Base-by-base conservation (phyloP, 164 flowering plant genomes). In the Sextonia rubra region DNA sequence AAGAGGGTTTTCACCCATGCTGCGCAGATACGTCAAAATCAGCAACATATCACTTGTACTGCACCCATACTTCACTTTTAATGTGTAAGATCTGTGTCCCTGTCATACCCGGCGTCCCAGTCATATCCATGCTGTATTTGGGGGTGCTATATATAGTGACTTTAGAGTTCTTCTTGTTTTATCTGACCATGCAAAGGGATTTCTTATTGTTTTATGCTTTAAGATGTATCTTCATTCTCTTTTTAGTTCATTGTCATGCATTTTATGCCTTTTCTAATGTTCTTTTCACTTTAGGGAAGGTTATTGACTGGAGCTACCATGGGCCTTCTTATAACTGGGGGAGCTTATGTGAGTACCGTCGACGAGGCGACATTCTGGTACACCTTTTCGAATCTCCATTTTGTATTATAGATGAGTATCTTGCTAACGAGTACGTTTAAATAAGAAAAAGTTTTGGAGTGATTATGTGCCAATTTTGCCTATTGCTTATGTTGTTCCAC, bases 291-390 rank as follows among this genome's bases (percentile, higher is more conserved):
- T 74, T 73, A 94, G 98, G 98, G 97, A 64, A 86, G 95, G 79
- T 76, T 91, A 73, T 74, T 92, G 70, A 90, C 97, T 2, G 97
- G 91, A 78, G 90, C 91, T 58, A 84, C 91, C 26, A 70, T 95
- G 67, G 92, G 98, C 71, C 75, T 95, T 26, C 71, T 84, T 69
- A 95, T 95, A 69, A 88, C 88, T 66, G 97, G 98, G 49, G 99
- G 98, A 78, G 98, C 99, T 68, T 95, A 95, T 86, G 98, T 83
- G 61, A 95, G 99, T 84, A 95, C 97, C 18, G 97, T 86, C 27
- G 99, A 95, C 82, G 99, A 90, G 83, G 98, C 97, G 74, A 95
- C 99, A 64, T 93, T 95, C 88, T 91, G 99, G 99, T 92, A 91
- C 68, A 60, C 23, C 52, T 8, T 77, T 78, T 74, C 49, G 12